phyloP scores from a whole-genome alignment of 2,329 filamentous ascomycete genomes.

The Onygenales sp. region DNA sequence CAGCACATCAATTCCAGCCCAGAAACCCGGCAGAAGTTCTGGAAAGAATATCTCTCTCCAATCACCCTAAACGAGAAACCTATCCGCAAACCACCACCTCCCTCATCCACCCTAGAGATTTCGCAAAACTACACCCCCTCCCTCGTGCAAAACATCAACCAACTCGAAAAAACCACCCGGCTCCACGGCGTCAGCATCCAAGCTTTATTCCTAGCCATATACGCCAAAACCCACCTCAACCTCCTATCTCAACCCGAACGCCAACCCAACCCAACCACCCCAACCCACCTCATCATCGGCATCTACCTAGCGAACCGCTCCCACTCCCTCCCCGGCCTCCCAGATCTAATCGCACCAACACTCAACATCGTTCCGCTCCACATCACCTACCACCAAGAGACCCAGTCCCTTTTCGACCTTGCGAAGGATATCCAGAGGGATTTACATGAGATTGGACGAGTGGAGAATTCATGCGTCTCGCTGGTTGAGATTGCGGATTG shows the following conservation, averaged over 20 bases:
- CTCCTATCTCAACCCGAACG: neutral
- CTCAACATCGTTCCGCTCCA: slow-evolving; percentile 69
- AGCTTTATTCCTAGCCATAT: slow-evolving; percentile 64
- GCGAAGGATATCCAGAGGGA: slow-evolving; percentile 60
- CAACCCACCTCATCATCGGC: slow-evolving; percentile 52
- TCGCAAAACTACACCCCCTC: slow-evolving; percentile 37
- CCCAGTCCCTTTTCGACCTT: slow-evolving; percentile 34
- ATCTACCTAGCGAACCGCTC: slow-evolving; percentile 75
- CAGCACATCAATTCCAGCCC: slow-evolving; percentile 17
- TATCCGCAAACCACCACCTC: neutral
- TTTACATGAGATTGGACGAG: slow-evolving; percentile 50
- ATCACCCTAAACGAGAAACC: neutral
- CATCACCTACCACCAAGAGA: slow-evolving; percentile 30
- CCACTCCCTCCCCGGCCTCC: slow-evolving; percentile 40
- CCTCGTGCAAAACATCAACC: slow-evolving; percentile 33
- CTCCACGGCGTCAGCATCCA: slow-evolving; percentile 57
- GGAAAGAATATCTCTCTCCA: slow-evolving; percentile 30
- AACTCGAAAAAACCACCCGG: slow-evolving; percentile 36
- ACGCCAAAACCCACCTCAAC: slow-evolving; percentile 33
- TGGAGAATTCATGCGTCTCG: slow-evolving; percentile 48
- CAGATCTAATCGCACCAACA: slow-evolving; percentile 55
- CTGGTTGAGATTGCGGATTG: slow-evolving; percentile 64
- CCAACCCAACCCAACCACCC: neutral
- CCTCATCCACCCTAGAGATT: slow-evolving; percentile 10
- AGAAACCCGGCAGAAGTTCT: slow-evolving; percentile 32